Conservation (phyloP, 2,329 filamentous ascomycete species). For the Aspergillus sp. region DNA sequence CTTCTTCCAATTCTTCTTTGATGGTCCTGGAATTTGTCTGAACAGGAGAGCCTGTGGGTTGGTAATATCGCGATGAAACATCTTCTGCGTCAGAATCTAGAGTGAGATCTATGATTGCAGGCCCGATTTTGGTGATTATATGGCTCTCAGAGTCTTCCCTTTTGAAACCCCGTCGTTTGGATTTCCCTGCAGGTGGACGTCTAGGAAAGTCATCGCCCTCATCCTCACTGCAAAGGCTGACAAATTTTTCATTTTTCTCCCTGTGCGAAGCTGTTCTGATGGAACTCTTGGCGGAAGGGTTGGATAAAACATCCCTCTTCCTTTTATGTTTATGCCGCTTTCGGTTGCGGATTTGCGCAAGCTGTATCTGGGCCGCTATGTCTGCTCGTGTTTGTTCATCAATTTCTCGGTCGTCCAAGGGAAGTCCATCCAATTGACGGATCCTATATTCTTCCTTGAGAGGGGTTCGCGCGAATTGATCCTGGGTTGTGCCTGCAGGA, state of each 20-base stretch:
- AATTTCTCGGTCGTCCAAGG: constrained; percentile 14
- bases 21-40: no score
- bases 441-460: constrained; percentile 19
- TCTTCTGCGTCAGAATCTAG: constrained; percentile 14
- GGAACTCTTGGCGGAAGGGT: no score
- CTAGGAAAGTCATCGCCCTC: not conserved
- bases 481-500: constrained; percentile 12
- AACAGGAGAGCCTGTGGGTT: not conserved
- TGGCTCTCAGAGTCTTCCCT: not conserved
- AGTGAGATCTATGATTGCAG: constrained; percentile 22
- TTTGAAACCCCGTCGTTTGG: constrained; percentile 2
- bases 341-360: constrained; percentile 23
- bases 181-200: not conserved
- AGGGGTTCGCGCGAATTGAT: constrained; percentile 15
- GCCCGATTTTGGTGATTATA: constrained; percentile 7
- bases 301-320: constrained; percentile 4
- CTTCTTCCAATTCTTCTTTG: constrained; percentile 8
- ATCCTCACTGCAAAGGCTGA: constrained; percentile 15
- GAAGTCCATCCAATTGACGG: constrained; percentile 25
- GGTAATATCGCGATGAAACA: not conserved
- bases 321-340: constrained; percentile 13
- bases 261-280: not conserved
- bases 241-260: constrained; percentile 2
- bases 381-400: constrained; percentile 10
- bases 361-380: constrained; percentile 15